Percentiles rank a stretch among this genome's conserved stretches.
Conservation (phyloP, 768 basidiomycete species). For the Mycena pura region DNA sequence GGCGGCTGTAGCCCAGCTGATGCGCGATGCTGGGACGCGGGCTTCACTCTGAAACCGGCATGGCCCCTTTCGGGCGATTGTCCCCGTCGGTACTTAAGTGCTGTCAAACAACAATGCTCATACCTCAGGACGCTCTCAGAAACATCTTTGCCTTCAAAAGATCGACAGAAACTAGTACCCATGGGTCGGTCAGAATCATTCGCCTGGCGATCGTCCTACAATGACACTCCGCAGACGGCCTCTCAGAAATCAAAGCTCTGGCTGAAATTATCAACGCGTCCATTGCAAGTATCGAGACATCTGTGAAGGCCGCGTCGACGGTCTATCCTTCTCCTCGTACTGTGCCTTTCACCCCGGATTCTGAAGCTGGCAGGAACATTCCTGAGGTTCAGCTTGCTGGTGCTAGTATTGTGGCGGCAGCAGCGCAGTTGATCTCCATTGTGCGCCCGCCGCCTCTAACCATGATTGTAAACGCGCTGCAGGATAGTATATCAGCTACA, state of each 20-base stretch:
- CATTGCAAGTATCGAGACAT: background rate
- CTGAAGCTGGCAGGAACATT: background rate
- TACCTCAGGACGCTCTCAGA: too few relatives aligned
- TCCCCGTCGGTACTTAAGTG: too few relatives aligned
- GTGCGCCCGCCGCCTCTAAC: conserved; percentile 3
- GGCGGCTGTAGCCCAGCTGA: too few relatives aligned
- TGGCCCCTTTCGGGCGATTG: too few relatives aligned
- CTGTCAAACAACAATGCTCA: too few relatives aligned
- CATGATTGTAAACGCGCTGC: background rate
- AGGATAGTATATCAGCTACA: background rate
- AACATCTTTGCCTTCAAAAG: too few relatives aligned
- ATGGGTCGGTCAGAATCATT: too few relatives aligned
- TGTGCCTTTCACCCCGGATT: background rate
- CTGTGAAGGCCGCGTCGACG: background rate
- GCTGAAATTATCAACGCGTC: conserved; percentile 1
- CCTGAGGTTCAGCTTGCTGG: conserved; percentile 2
- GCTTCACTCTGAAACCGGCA: too few relatives aligned
- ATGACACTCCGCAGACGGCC: too few relatives aligned
- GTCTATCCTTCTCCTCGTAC: background rate
- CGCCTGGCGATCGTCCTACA: too few relatives aligned
- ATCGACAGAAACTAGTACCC: too few relatives aligned
- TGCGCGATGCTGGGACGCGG: too few relatives aligned
- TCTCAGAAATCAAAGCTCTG: background rate
- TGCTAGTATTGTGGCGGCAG: background rate
- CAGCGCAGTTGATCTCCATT: conserved; percentile 1